phyloP scores from a whole-genome alignment of 768 basidiomycete species.

The Hortiboletus campestris region DNA sequence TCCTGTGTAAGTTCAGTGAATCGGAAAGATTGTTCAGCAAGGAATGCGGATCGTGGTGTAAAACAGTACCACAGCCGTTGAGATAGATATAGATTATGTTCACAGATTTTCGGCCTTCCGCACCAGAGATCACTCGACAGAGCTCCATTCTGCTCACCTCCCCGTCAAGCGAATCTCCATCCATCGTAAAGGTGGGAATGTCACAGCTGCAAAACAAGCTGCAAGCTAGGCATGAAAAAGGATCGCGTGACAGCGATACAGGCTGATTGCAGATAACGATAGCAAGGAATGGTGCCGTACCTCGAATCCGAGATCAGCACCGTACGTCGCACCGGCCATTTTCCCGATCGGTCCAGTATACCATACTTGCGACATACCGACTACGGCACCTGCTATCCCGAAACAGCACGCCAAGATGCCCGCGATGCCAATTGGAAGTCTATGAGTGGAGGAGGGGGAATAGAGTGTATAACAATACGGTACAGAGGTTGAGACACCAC shows the following conservation, averaged over 20 bases:
- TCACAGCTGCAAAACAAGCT: conserved; percentile 44
- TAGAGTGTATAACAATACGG: neutral
- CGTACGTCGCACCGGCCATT: conserved; percentile 39
- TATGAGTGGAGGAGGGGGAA: conserved; percentile 4
- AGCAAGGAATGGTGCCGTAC: conserved; percentile 21
- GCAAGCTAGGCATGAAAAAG: conserved; percentile 25
- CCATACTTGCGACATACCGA: conserved; percentile 54
- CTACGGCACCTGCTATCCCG: conserved; percentile 47
- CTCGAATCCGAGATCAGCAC: conserved; percentile 57
- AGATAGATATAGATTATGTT: too few relatives aligned
- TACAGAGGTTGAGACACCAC: too few relatives aligned
- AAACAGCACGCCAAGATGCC: conserved; percentile 46
- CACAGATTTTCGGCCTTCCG: too few relatives aligned
- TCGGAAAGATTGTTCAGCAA: too few relatives aligned
- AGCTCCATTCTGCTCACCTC: conserved; percentile 17
- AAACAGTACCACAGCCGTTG: too few relatives aligned
- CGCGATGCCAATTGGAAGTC: conserved; percentile 49
- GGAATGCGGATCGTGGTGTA: too few relatives aligned
- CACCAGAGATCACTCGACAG: neutral
- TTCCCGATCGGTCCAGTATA: conserved; percentile 50
- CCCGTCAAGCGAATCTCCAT: conserved; percentile 47
- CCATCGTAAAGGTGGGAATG: conserved; percentile 48
- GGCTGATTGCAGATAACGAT: too few relatives aligned
- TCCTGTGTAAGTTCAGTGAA: too few relatives aligned
- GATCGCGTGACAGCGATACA: too few relatives aligned